phyloP scores from a whole-genome alignment of 2,329 filamentous ascomycete species.

The Pleoardoris graminearum region DNA sequence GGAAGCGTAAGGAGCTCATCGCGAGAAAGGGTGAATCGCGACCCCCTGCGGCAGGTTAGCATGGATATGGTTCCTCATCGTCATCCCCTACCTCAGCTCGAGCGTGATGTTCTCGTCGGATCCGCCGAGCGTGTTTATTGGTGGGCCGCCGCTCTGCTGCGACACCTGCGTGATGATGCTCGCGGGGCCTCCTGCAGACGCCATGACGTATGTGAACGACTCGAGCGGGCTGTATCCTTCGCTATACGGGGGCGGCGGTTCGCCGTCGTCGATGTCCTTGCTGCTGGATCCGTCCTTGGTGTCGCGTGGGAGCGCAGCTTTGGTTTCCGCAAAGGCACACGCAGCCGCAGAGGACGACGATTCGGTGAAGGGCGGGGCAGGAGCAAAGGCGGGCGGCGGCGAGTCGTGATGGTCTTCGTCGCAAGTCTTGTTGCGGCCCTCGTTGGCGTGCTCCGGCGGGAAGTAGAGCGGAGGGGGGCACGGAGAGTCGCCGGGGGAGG shows the following conservation, averaged over 20 bases:
- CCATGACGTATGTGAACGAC: conserved; percentile 96
- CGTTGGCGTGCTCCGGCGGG: conserved; percentile 51
- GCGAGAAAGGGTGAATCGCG: conserved; percentile 87
- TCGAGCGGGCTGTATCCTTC: conserved; percentile 91
- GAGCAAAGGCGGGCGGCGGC: conserved; percentile 56
- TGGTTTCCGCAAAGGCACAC: conserved; percentile 67
- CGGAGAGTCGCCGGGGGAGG: conserved; percentile 56
- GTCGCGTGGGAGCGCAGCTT: conserved; percentile 80
- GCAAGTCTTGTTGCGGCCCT: conserved; percentile 53
- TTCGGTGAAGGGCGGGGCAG: conserved; percentile 56
- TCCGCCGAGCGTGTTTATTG: conserved; percentile 84
- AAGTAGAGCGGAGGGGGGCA: conserved; percentile 65
- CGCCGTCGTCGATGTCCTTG: conserved; percentile 76
- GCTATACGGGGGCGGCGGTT: conserved; percentile 93
- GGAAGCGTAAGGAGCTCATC: conserved; percentile 94
- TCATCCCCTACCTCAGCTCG: conserved; percentile 75
- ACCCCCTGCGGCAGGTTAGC: conserved; percentile 65
- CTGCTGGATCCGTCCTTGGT: conserved; percentile 73
- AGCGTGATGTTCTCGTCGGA: conserved; percentile 94
- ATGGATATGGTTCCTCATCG: neutral
- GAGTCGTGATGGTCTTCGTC: conserved; percentile 41
- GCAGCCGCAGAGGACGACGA: conserved; percentile 51
- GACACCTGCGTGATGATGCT: conserved; percentile 99
- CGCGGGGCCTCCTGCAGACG: conserved; percentile 91
- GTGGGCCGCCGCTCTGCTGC: conserved; percentile 73